phyloP scores from a whole-genome alignment of 2,329 filamentous ascomycete genomes.

The Mariannaea sp. region DNA sequence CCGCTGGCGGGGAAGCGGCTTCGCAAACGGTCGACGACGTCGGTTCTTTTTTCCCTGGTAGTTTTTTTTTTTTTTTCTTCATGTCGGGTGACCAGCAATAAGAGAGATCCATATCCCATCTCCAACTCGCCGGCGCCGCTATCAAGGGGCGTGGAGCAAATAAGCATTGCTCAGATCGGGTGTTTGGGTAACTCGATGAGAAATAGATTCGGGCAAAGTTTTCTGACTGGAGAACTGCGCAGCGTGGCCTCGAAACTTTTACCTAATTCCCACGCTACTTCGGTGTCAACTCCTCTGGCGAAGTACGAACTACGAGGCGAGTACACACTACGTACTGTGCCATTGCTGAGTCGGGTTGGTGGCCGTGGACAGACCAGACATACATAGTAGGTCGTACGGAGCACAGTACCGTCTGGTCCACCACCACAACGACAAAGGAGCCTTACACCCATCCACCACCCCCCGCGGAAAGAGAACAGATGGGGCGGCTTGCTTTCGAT shows the following conservation, averaged over 20 bases:
- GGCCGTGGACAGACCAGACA: slow-evolving; percentile 10
- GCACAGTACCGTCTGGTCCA: no score
- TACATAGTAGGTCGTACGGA: no score
- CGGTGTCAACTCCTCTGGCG: slow-evolving; percentile 37
- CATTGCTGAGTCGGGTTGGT: slow-evolving; percentile 32
- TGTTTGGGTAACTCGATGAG: slow-evolving; percentile 38
- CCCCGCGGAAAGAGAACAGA: slow-evolving; percentile 1
- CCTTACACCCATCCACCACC: slow-evolving; percentile 2
- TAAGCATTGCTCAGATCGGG: slow-evolving; percentile 26
- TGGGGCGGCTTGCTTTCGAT: slow-evolving; percentile 6
- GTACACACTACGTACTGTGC: no score
- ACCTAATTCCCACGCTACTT: slow-evolving; percentile 44
- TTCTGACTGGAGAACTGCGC: slow-evolving; percentile 44
- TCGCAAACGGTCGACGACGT: slow-evolving; percentile 7
- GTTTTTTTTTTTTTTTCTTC: not conserved
- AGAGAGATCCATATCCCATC: slow-evolving; percentile 25
- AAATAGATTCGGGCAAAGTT: slow-evolving; percentile 43
- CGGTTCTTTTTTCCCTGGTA: slow-evolving; percentile 1
- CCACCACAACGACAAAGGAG: slow-evolving; percentile 3
- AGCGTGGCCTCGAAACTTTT: slow-evolving; percentile 40
- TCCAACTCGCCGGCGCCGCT: slow-evolving; percentile 33
- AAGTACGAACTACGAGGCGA: no score
- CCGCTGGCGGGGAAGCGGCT: slow-evolving; percentile 10
- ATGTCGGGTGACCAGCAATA: slow-evolving; percentile 32
- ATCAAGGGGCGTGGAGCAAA: slow-evolving; percentile 35